Percentiles rank a stretch among this genome's conserved stretches.
These are phyloP conservation scores for Pythium aristosporum DNA, from an alignment of 352 stramenopile genomes.

Conservation along the genomic window DNA sequence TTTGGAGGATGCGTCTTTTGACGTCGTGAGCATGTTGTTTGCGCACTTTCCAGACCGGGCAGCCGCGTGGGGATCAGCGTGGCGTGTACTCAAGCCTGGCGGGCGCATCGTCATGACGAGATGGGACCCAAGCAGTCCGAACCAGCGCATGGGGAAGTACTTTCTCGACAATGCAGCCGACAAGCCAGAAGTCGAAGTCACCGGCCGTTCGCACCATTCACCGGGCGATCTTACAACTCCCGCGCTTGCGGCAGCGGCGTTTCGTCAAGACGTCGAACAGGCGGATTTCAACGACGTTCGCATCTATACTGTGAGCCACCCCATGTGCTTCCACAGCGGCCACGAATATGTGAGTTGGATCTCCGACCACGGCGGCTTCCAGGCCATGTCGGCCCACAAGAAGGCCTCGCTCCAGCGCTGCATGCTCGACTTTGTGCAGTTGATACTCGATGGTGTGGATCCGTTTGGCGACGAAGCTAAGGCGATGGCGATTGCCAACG, in stretches of 20 bases:
- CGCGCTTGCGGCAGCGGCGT: constrained; percentile 5
- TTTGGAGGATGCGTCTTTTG: constrained; percentile 18
- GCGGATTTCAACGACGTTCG: constrained; percentile 10
- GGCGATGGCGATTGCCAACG: background rate
- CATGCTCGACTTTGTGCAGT: constrained; percentile 19
- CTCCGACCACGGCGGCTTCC: constrained; percentile 3
- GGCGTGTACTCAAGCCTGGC: constrained; percentile 18
- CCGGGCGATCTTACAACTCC: background rate
- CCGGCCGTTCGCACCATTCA: background rate
- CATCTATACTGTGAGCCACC: constrained; percentile 12
- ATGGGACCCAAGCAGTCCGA: constrained; percentile 23
- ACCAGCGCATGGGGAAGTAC: constrained; percentile 12
- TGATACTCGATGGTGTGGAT: constrained; percentile 11
- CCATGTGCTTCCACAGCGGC: constrained; percentile 20
- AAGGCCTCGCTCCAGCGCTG: constrained; percentile 1
- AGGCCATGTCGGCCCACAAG: constrained; percentile 11
- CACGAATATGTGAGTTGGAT: constrained; percentile 12
- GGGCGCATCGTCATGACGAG: constrained; percentile 13
- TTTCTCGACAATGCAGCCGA: background rate
- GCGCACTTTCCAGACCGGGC: constrained; percentile 21
- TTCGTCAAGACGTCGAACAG: constrained; percentile 22
- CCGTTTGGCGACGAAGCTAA: constrained; percentile 6
- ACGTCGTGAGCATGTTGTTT: constrained; percentile 23
- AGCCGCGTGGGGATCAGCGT: constrained; percentile 15
- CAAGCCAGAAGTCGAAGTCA: background rate